Evolutionary conservation across 2,329 filamentous ascomycete species (phyloP).

Genomic region (Neoascochyta sp.): DNA sequence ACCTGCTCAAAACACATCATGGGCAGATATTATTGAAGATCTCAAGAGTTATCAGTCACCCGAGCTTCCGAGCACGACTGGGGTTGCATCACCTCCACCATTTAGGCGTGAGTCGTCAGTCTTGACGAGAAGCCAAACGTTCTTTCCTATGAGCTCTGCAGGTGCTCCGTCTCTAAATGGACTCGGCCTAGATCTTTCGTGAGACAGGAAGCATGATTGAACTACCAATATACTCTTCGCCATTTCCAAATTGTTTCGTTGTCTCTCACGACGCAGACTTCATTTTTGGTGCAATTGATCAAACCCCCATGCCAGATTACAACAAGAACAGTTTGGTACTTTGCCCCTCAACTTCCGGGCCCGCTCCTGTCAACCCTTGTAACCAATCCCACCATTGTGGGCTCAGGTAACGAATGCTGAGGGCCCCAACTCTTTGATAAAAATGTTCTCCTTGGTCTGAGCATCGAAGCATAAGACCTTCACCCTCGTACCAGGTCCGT

Average conservation of each 20-base stretch:
- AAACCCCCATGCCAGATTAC: too few species aligned
- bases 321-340: too few species aligned
- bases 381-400: background rate
- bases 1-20: background rate
- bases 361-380: too few species aligned
- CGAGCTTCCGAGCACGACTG: background rate
- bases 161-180: background rate
- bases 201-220: too few species aligned
- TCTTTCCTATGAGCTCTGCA: background rate
- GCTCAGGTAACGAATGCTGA: background rate
- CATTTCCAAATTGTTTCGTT: too few species aligned
- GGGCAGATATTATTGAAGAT: constrained; percentile 1
- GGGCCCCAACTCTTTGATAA: background rate
- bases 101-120: constrained; percentile 1
- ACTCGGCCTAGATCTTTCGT: too few species aligned
- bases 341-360: too few species aligned
- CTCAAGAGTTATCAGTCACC: constrained; percentile 4
- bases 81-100: background rate
- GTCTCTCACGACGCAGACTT: too few species aligned
- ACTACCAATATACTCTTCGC: too few species aligned
- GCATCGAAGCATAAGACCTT: constrained; percentile 2
- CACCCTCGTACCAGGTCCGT: constrained; percentile 2
- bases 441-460: background rate
- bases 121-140: constrained; percentile 1
- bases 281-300: too few species aligned